A percentile compares a stretch with the other conserved stretches of the same genome.
Evolutionary conservation across 2,329 filamentous ascomycete species (phyloP).

Genomic region (Bertia moriformis): DNA sequence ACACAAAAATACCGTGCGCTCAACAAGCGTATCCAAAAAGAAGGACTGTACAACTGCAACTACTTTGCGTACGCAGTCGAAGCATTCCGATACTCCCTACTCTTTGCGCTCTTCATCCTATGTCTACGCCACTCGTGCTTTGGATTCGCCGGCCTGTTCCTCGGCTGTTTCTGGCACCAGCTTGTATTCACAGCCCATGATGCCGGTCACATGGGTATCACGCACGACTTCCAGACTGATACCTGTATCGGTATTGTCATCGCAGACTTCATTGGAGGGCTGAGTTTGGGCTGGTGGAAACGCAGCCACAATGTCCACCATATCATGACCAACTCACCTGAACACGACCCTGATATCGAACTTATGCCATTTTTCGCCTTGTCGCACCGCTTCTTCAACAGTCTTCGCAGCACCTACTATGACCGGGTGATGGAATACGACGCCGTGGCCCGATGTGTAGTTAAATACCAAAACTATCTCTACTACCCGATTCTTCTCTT

Average conservation of each 20-base stretch:
- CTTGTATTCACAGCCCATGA: slow-evolving; percentile 58
- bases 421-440: slow-evolving; percentile 51
- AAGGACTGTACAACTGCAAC: slow-evolving; percentile 41
- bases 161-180: slow-evolving; percentile 55
- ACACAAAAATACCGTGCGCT: slow-evolving; percentile 36
- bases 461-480: slow-evolving; percentile 48
- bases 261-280: slow-evolving; percentile 49
- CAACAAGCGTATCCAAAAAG: slow-evolving; percentile 35
- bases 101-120: slow-evolving; percentile 32
- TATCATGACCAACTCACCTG: slow-evolving; percentile 48
- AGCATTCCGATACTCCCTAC: slow-evolving; percentile 30
- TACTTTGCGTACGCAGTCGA: slow-evolving; percentile 45
- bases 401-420: slow-evolving; percentile 51
- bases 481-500: slow-evolving; percentile 57
- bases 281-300: slow-evolving; percentile 59
- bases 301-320: slow-evolving; percentile 56
- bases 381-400: slow-evolving; percentile 49
- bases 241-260: slow-evolving; percentile 47
- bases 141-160: slow-evolving; percentile 35
- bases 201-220: slow-evolving; percentile 48
- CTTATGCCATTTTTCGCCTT: slow-evolving; percentile 59
- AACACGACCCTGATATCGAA: slow-evolving; percentile 45
- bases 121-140: slow-evolving; percentile 36
- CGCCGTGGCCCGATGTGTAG: slow-evolving; percentile 37
- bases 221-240: slow-evolving; percentile 39